Evolutionary conservation across 78 protist genomes (phyloP).

Genomic region (Dictyostelium capitatum): DNA sequence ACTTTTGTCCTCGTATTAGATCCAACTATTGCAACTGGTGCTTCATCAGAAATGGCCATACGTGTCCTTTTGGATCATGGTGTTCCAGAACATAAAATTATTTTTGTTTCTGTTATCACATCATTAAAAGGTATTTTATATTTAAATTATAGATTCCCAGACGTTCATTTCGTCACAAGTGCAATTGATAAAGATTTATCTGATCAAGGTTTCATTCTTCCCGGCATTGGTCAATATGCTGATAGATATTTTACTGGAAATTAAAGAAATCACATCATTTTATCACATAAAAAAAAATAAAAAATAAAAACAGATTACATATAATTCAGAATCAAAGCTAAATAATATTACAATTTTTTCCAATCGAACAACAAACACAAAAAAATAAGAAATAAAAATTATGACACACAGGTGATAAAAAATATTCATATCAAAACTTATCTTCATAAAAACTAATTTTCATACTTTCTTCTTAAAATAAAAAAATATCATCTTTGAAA

Average conservation of each 20-base stretch:
- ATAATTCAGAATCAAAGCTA: too few relatives aligned
- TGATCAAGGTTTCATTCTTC: conserved; percentile 65
- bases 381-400: background rate
- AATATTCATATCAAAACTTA: too few relatives aligned
- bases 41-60: conserved; percentile 76
- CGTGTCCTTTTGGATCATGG: conserved; percentile 84
- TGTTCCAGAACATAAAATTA: conserved; percentile 72
- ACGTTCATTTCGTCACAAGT: conserved; percentile 54
- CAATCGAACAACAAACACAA: too few relatives aligned
- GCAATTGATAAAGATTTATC: conserved; percentile 65
- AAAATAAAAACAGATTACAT: too few relatives aligned
- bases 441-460: too few relatives aligned
- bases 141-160: conserved; percentile 79
- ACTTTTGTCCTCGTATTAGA: conserved; percentile 82
- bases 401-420: too few relatives aligned
- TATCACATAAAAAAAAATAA: background rate
- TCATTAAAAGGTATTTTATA: conserved; percentile 48
- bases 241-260: conserved; percentile 85
- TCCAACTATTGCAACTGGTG: conserved; percentile 86
- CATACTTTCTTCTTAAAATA: too few relatives aligned
- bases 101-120: conserved; percentile 73
- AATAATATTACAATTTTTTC: too few relatives aligned
- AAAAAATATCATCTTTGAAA: background rate
- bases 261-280: too few relatives aligned
- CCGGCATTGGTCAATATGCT: conserved; percentile 77